Percentiles rank a stretch among this genome's conserved stretches.
Evolutionary conservation across 2,329 filamentous ascomycete species (phyloP).

Genomic region (Hirsutella minnesotensis): DNA sequence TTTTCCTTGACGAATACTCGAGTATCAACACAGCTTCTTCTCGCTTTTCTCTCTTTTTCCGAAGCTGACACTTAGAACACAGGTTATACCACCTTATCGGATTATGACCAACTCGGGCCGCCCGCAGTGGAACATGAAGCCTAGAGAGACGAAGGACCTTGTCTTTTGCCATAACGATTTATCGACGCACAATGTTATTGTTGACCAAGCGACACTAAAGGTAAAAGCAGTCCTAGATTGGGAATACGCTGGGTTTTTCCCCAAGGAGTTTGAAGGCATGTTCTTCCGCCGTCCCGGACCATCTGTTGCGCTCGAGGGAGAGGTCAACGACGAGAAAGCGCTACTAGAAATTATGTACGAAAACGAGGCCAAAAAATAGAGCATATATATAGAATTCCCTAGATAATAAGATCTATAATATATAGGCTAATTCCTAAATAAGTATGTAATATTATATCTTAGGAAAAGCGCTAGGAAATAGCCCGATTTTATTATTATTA

Average conservation of each 20-base stretch:
- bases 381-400: too few relatives aligned
- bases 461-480: too few relatives aligned
- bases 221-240: slow-evolving; percentile 23
- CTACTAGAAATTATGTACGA: slow-evolving; percentile 5
- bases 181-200: slow-evolving; percentile 5
- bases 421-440: too few relatives aligned
- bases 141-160: slow-evolving; percentile 6
- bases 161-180: slow-evolving; percentile 9
- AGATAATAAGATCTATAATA: too few relatives aligned
- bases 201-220: slow-evolving; percentile 13
- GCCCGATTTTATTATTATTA: too few relatives aligned
- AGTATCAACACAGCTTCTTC: not conserved
- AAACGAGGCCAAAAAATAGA: slow-evolving; percentile 1
- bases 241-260: slow-evolving; percentile 24
- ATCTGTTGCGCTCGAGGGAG: slow-evolving; percentile 13
- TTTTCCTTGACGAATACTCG: not conserved
- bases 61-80: not conserved
- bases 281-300: slow-evolving; percentile 13
- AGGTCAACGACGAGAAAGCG: slow-evolving; percentile 9
- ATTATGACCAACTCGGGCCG: slow-evolving; percentile 3
- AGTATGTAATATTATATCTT: too few relatives aligned
- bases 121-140: slow-evolving; percentile 6
- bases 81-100: slow-evolving; percentile 9
- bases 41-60: not conserved
- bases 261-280: slow-evolving; percentile 13